Evolutionary conservation across 305 asterid species (phyloP), one percentile per base, ranked within the genome.

Genomic region (Salvia sclarea): DNA sequence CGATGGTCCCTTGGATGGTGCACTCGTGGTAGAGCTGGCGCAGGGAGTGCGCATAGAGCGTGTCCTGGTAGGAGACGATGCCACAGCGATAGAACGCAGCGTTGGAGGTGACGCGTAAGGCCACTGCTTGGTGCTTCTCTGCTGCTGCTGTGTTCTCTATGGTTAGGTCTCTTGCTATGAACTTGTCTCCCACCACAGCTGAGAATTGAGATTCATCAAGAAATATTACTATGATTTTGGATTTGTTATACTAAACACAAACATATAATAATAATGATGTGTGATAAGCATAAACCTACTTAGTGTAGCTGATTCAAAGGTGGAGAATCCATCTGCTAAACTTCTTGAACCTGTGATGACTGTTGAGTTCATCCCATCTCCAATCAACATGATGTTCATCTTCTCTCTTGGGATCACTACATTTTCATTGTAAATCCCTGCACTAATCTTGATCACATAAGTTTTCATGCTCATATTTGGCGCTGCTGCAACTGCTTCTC

Each of bases 71-170:
- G 21, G 95, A 87, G 21, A 64, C 49, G 60, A 87, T 83, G 66
- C 70, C 73, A 35, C 95, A 89, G 0, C 84, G 88, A 44, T 74
- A 82, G 62, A 87, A 82, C 13, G 92, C 89, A 0, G 95, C 86
- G 8, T 89, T 85, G 0, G 95, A 87, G 0, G 92, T 87, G 0
- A 85, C 86, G 41, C 83, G 61, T 8, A 87, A 69, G 38, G 96
- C 96, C 35, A 89, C 96, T 28, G 92, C 95, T 22, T 89, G 95
- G 73, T 87, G 95, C 82, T 87, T 88, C 54, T 81, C 85, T 22
- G 90, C 86, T 13, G 78, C 64, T 50, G 96, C 79, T 0, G 84
- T 86, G 82, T 88, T 86, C 50, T 66, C 60, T 68, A 86, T 77
- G 58, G 86, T 73, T 18, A 86, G n/a, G 73, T 86, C 87, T 50